Base-by-base conservation (phyloP, 495 filamentous ascomycete species). In the Tetracladium marchalianum region DNA sequence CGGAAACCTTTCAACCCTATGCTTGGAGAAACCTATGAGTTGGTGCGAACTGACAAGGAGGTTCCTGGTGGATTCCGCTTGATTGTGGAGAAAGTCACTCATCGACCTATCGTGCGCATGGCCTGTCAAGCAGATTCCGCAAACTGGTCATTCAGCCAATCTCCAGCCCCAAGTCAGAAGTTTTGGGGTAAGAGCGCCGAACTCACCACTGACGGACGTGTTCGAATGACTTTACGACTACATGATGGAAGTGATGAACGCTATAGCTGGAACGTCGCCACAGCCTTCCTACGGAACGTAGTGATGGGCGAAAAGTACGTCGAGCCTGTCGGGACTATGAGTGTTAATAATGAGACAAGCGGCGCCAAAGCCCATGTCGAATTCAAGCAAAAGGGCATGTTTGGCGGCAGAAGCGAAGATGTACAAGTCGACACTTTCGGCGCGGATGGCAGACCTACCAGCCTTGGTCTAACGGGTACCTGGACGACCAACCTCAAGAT, bases 141-240 rank as follows among this genome's bases (percentile, higher is more conserved):
- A 17, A 66, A 71, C 35, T 98, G 92, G 92, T 85, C 81, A 8
- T 78, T 94, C 46, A 70, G 84, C 5, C 92, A 97, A 60, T 82
- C 82, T 6, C 87, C 92, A 0, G 79, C 82, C 55, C 92, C 92
- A 2, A 81, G 80, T 8, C 92, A 98, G 59, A 96, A 97, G 53
- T 98, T 98, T 70, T 98, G 92, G 92, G 92, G 92, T 38, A 98
- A 98, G 66, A 87, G 81, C 44, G 85, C 85, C 13, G 92, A 98
- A 64, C 75, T 98, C 48, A 87, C 80, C 39, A 97, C 89, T 0
- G 90, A 95, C 36, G 92, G 92, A 10, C 82, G 87, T 16, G 80
- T 84, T 9, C 76, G 88, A 16, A 67, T 97, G 31, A 73, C 70
- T 32, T 64, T 95, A 18, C 63, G 66, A 22, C 60, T 74, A 13